Evolutionary conservation across 1,284 basidiomycete species (phyloP).

Genomic region (Ustanciosporium gigantosporum): DNA sequence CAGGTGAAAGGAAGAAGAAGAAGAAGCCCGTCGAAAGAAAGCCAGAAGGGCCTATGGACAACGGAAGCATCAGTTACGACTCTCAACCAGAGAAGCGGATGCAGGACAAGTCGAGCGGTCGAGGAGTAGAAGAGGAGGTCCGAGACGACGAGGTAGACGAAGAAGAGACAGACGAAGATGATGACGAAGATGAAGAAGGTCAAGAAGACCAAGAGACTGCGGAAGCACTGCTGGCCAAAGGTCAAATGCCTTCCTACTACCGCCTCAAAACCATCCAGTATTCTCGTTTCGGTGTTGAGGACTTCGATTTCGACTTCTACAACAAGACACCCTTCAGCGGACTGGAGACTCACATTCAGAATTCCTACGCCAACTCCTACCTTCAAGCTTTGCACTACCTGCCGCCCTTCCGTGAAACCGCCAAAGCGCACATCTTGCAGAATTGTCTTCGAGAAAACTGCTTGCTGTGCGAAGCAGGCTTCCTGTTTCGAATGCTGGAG

Average conservation of each 20-base stretch:
- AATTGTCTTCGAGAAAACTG: slow-evolving; percentile 84
- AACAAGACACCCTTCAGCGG: slow-evolving; percentile 77
- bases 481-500: slow-evolving; percentile 91
- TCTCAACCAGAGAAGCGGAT: slow-evolving; percentile 5
- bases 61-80: slow-evolving; percentile 9
- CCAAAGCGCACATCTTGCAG: slow-evolving; percentile 84
- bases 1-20: slow-evolving; percentile 34
- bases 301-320: slow-evolving; percentile 85
- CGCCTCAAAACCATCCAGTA: slow-evolving; percentile 95
- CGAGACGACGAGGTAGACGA: slow-evolving; percentile 6
- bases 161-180: slow-evolving; percentile 20
- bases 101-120: neutral
- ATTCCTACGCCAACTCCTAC: slow-evolving; percentile 93
- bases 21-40: slow-evolving; percentile 11
- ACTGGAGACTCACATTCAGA: slow-evolving; percentile 93
- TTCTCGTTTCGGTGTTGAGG: slow-evolving; percentile 97
- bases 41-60: slow-evolving; percentile 12
- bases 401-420: slow-evolving; percentile 75
- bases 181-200: slow-evolving; percentile 30
- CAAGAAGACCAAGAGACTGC: slow-evolving; percentile 32
- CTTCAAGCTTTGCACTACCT: slow-evolving; percentile 88
- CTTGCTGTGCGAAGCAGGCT: slow-evolving; percentile 91
- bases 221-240: slow-evolving; percentile 26
- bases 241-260: slow-evolving; percentile 76
- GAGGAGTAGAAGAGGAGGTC: neutral